Evolutionary conservation across 495 filamentous ascomycete genomes (phyloP), one percentile per base, ranked within the genome.

Genomic region (Penicillium longicatenatum): DNA sequence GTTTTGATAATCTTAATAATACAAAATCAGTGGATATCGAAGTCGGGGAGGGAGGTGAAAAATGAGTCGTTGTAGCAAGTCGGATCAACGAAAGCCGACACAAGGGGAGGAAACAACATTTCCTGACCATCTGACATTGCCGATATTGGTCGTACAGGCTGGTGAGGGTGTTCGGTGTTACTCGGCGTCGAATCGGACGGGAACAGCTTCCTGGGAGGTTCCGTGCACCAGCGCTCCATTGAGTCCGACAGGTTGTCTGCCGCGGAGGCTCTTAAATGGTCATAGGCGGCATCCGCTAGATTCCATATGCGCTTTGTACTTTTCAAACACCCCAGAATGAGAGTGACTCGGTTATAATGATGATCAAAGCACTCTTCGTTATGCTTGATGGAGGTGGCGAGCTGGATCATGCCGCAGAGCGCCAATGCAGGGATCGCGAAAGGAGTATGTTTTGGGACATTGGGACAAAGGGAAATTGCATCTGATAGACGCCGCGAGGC

Each of bases 291-390:
- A 21, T 72, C 64, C 8, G 69, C 72, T 6, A 75, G 47, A 20
- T 54, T 55, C 75, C 75, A 77, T 3, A 68, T 75, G 10, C 65
- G 57, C 21, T 64, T 68, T 19, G 69, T 65, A 17, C 62, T 69
- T 57, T 76, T 77, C 31, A 77, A 51, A 46, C 70, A 75, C 2
- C 75, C 75, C 11, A 76, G 62, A 12, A 77, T 66, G 5, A 77
- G 68, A 9, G 67, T 70, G 0, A 77, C 72, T n/a, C 75, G 66
- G 44, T 75, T 75, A 29, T 70, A 72, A 37, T 77, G 75, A 22
- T 77, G 75, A 21, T 77, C 75, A 21, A 71, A 72, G 46, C 75
- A 77, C 29, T 75, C 73, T 22, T 68, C 62, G 9, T 69, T 69
- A 44, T 77, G 75, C 21, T 64, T 69, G 31, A 63, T 63, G 16